Evolutionary conservation across 192 early-diverging fungal genomes (phyloP).

Genomic region (Linnemannia zychae): DNA sequence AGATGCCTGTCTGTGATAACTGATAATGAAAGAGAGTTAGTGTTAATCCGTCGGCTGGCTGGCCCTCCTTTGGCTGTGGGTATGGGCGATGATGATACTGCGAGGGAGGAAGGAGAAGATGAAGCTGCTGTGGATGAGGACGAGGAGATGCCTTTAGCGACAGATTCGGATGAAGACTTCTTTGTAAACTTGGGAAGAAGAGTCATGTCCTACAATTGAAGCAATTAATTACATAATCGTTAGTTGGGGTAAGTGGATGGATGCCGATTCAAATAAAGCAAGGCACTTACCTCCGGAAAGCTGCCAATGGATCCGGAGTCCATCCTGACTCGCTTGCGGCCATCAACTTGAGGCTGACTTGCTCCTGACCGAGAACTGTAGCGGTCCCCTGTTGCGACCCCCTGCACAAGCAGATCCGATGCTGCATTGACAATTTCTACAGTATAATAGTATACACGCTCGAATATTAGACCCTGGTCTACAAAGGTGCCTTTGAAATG

Average conservation of each 20-base stretch:
- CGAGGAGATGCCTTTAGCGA: not conserved
- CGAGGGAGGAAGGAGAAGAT: not conserved
- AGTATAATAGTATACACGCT: not conserved
- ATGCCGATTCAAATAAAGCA: no score
- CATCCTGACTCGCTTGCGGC: not conserved
- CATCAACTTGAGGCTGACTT: not conserved
- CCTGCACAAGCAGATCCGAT: not conserved
- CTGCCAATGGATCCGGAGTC: not conserved
- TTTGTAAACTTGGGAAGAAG: slow-evolving; percentile 18
- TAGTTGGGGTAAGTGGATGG: no score
- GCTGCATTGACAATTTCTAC: not conserved
- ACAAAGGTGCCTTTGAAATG: no score
- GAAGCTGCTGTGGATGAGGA: not conserved
- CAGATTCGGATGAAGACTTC: not conserved
- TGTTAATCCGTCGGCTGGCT: not conserved
- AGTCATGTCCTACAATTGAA: not conserved
- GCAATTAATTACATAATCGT: no score
- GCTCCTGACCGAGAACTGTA: not conserved
- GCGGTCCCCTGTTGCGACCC: not conserved
- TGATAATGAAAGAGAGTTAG: not conserved
- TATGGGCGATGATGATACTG: not conserved
- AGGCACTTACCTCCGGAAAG: not conserved
- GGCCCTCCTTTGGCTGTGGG: not conserved
- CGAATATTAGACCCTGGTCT: not conserved
- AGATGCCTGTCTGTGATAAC: not conserved